Base-by-base conservation (phyloP, 306 rosid genomes). In the Dryas octopetala region DNA sequence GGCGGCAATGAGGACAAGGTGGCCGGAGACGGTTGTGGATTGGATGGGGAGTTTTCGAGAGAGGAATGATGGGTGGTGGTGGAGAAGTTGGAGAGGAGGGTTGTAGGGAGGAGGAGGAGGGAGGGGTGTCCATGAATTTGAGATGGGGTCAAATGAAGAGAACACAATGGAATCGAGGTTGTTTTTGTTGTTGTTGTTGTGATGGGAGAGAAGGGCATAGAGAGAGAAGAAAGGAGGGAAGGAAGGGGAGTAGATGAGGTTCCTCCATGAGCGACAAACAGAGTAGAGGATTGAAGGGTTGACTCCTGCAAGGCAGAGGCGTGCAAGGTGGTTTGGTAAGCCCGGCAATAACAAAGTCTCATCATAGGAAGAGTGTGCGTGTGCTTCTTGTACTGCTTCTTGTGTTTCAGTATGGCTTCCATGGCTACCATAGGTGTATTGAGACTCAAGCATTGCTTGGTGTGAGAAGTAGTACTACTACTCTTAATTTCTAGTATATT, bases 221-320 rank as follows among this genome's bases (percentile, higher is more conserved):
- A 69, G 64, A 1, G 64, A 71, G 7, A 71, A 60, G 13, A 54
- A 71, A 0, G 64, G 52, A 54, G 75, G 53, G 75, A 71, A 71
- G 12, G 13, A 41, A 45, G 17, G 43, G 15, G 75, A 54, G 64
- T 71, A 71, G 12, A 55, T 41, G 12, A 71, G 52, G 65, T 51
- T 64, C 52, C 75, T 40, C 75, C 75, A 71, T 9, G 75, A 54
- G 51, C 40, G 53, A 64, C 64, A 71, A 38, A 71, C 75, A 1
- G 64, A 10, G 52, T 5, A 55, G 3, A 71, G 4, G 13, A 4
- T n/a, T 6, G 65, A 11, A 11, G 75, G 75, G 51, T 54, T 15
- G 52, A 71, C 28, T 13, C 14, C 9, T 28, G n/a, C 7, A 60
- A 60, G 65, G 65, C 65, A 60, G 65, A 60, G 65, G 32, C 28